phyloP scores from a whole-genome alignment of 1,284 basidiomycete species.

The Microbotryum saponariae region DNA sequence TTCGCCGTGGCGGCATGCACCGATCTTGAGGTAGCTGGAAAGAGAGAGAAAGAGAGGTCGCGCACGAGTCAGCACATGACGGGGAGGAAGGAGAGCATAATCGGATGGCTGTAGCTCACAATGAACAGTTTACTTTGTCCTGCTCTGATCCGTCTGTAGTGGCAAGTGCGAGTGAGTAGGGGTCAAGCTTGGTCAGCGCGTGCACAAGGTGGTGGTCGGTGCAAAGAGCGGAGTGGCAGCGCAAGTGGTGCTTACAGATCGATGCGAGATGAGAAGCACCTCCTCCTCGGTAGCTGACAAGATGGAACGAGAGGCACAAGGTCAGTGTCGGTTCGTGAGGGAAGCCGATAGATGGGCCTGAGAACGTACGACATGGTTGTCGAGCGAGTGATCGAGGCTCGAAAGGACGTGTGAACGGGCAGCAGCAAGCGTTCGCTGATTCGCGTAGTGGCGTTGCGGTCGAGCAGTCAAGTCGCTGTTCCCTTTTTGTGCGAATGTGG shows the following conservation, averaged over 20 bases:
- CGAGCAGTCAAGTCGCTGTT: too few relatives aligned
- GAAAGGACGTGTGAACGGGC: background rate
- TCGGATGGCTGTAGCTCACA: slow-evolving; percentile 13
- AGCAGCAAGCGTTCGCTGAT: background rate
- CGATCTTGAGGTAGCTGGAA: slow-evolving; percentile 56
- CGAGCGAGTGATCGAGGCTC: background rate
- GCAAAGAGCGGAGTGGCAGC: too few relatives aligned
- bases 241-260: slow-evolving; percentile 20
- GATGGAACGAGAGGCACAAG: background rate
- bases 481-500: too few relatives aligned
- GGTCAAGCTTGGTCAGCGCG: background rate
- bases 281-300: slow-evolving; percentile 14
- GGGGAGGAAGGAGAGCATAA: background rate
- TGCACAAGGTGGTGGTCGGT: background rate
- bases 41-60: background rate
- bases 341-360: background rate
- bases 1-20: slow-evolving; percentile 91
- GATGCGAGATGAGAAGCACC: slow-evolving; percentile 30
- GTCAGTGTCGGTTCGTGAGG: background rate
- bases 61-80: background rate
- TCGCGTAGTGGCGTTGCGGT: too few relatives aligned
- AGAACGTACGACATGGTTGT: slow-evolving; percentile 18
- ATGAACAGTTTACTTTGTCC: slow-evolving; percentile 39
- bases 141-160: slow-evolving; percentile 37
- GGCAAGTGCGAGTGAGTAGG: background rate